A percentile compares a stretch with the other conserved stretches of the same genome.
Evolutionary conservation across 2,329 filamentous ascomycete genomes (phyloP).

Genomic region (Fusarium verrucosum): DNA sequence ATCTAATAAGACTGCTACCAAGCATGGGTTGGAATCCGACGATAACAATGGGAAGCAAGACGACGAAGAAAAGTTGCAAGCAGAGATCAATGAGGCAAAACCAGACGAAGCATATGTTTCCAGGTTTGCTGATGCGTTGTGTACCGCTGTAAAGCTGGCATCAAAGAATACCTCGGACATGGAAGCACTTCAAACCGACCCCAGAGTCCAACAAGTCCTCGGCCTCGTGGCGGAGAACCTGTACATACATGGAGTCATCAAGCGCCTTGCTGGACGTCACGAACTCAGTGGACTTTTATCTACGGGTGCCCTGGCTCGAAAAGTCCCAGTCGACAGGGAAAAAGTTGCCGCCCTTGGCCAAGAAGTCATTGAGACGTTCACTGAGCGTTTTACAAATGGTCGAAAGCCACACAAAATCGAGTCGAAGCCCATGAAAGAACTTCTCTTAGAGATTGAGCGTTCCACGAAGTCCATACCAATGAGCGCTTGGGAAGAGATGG

Average conservation of each 20-base stretch:
- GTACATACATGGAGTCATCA: neutral
- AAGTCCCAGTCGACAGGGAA: slow-evolving; percentile 13
- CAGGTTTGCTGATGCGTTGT: slow-evolving; percentile 8
- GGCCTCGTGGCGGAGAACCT: slow-evolving; percentile 1
- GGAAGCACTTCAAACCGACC: slow-evolving; percentile 6
- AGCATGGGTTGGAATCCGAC: neutral
- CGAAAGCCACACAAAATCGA: slow-evolving; percentile 11
- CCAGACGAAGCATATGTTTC: neutral
- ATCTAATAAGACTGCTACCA: neutral
- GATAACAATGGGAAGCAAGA: neutral
- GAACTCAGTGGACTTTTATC: slow-evolving; percentile 22
- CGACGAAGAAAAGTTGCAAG: neutral
- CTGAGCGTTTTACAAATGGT: slow-evolving; percentile 15
- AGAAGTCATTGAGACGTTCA: slow-evolving; percentile 16
- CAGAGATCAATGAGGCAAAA: neutral
- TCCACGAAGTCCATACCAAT: slow-evolving; percentile 18
- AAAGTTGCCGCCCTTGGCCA: slow-evolving; percentile 11
- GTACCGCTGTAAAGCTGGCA: slow-evolving; percentile 7
- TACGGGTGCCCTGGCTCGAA: slow-evolving; percentile 19
- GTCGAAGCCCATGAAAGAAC: slow-evolving; percentile 8
- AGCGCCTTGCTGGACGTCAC: slow-evolving; percentile 1
- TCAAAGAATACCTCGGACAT: slow-evolving; percentile 9
- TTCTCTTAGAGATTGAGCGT: slow-evolving; percentile 16
- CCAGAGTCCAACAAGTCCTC: slow-evolving; percentile 21
- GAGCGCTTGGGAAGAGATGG: neutral